Evolutionary conservation across 2,329 filamentous ascomycete species (phyloP).

Genomic region (Fusarium sp.): DNA sequence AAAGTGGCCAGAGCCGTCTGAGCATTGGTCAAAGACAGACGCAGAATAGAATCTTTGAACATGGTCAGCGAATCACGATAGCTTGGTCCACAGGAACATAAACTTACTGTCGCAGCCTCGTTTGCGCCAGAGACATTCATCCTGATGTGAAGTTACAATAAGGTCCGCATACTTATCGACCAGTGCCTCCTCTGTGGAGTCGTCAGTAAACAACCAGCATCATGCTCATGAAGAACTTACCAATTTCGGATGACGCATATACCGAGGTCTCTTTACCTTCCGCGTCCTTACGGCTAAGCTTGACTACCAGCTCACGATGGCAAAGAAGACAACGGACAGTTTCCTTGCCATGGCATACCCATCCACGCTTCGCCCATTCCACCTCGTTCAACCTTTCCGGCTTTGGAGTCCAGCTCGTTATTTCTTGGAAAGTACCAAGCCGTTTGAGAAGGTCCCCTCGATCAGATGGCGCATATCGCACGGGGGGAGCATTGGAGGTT

Average conservation of each 20-base stretch:
- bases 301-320: constrained; percentile 84
- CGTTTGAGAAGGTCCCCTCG: constrained; percentile 83
- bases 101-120: constrained; percentile 83
- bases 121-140: constrained; percentile 87
- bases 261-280: constrained; percentile 67
- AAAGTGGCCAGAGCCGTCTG: constrained; percentile 68
- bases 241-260: constrained; percentile 69
- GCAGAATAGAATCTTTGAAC: constrained; percentile 67
- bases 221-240: constrained; percentile 41
- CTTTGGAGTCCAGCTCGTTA: constrained; percentile 94
- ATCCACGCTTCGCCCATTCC: constrained; percentile 93
- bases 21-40: constrained; percentile 72
- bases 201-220: constrained; percentile 34
- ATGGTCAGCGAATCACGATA: constrained; percentile 40
- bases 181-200: constrained; percentile 67
- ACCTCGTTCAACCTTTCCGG: constrained; percentile 87
- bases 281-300: constrained; percentile 71
- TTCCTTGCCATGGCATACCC: constrained; percentile 86
- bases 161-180: constrained; percentile 80
- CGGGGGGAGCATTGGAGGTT: constrained; percentile 46
- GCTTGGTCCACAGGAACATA: too few relatives aligned
- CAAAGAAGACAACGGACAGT: constrained; percentile 89
- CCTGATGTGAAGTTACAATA: constrained; percentile 79
- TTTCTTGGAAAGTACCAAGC: constrained; percentile 87
- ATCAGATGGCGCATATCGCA: constrained; percentile 88